phyloP scores from a whole-genome alignment of 2,329 filamentous ascomycete species.

The Metarhizium album region DNA sequence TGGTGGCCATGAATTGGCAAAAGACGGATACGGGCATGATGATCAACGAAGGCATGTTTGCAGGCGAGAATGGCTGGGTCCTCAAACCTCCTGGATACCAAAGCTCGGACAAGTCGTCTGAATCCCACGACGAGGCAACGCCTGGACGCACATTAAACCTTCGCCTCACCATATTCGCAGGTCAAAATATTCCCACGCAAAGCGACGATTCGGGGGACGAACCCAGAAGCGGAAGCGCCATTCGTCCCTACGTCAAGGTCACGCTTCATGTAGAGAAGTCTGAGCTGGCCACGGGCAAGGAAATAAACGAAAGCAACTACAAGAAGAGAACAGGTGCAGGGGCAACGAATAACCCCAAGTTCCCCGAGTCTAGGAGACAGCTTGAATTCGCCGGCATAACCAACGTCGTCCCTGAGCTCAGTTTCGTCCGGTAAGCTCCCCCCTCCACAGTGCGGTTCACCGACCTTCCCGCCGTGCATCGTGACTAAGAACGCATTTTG shows the following conservation, averaged over 20 bases:
- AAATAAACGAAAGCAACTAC: slow-evolving; percentile 40
- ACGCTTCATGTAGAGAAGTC: slow-evolving; percentile 69
- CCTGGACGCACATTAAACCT: slow-evolving; percentile 50
- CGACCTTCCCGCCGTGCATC: not conserved
- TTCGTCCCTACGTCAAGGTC: slow-evolving; percentile 67
- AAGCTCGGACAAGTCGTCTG: slow-evolving; percentile 28
- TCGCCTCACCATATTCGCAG: slow-evolving; percentile 63
- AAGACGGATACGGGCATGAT: slow-evolving; percentile 90
- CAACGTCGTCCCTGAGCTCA: slow-evolving; percentile 56
- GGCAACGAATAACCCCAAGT: slow-evolving; percentile 53
- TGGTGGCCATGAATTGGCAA: slow-evolving; percentile 98
- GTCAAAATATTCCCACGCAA: slow-evolving; percentile 49
- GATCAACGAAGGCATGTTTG: slow-evolving; percentile 96
- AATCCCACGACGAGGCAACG: slow-evolving; percentile 34
- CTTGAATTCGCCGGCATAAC: slow-evolving; percentile 48
- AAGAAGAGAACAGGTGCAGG: slow-evolving; percentile 47
- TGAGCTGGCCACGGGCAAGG: slow-evolving; percentile 20
- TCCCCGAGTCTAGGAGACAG: slow-evolving; percentile 38
- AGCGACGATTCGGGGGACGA: slow-evolving; percentile 19
- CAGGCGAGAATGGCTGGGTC: slow-evolving; percentile 72
- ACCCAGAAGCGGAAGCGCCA: slow-evolving; percentile 19
- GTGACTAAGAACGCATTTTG: slow-evolving; percentile 10
- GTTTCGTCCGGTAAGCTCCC: slow-evolving; percentile 56
- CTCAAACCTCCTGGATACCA: slow-evolving; percentile 72
- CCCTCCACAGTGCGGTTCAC: not conserved